Evolutionary conservation across 2,329 filamentous ascomycete genomes (phyloP).

Genomic region (Cytospora chrysosperma): DNA sequence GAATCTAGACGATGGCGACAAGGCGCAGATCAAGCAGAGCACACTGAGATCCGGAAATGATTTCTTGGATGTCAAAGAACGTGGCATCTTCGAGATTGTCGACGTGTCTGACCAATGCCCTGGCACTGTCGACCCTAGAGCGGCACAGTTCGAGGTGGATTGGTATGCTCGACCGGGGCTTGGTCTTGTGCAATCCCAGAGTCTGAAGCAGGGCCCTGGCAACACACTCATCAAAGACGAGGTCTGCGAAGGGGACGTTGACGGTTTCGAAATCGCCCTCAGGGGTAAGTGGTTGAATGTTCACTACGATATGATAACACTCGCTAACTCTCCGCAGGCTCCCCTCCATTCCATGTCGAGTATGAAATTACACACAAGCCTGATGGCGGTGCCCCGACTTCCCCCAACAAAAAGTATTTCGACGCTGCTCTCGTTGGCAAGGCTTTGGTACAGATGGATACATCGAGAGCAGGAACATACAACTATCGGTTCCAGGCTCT

Average conservation of each 20-base stretch:
- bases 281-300: constrained; percentile 54
- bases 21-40: constrained; percentile 43
- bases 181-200: constrained; percentile 62
- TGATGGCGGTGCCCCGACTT: constrained; percentile 59
- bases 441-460: constrained; percentile 83
- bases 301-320: background rate
- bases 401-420: constrained; percentile 67
- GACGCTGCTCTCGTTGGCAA: constrained; percentile 70
- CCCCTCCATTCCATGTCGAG: constrained; percentile 77
- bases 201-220: constrained; percentile 53
- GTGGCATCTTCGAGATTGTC: constrained; percentile 77
- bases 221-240: constrained; percentile 68
- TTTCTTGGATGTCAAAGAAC: constrained; percentile 60
- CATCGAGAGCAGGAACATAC: constrained; percentile 76
- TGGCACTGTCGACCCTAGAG: constrained; percentile 72
- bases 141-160: constrained; percentile 73
- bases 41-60: constrained; percentile 63
- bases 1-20: constrained; percentile 57
- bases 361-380: constrained; percentile 78
- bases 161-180: constrained; percentile 83
- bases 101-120: constrained; percentile 81
- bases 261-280: constrained; percentile 78
- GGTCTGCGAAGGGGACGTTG: constrained; percentile 93
- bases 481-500: constrained; percentile 83
- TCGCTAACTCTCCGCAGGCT: constrained; percentile 51